A percentile compares a stretch with the other conserved stretches of the same genome.
phyloP scores from a whole-genome alignment of 208 protist species.

The Balamuthia mandrillaris region DNA sequence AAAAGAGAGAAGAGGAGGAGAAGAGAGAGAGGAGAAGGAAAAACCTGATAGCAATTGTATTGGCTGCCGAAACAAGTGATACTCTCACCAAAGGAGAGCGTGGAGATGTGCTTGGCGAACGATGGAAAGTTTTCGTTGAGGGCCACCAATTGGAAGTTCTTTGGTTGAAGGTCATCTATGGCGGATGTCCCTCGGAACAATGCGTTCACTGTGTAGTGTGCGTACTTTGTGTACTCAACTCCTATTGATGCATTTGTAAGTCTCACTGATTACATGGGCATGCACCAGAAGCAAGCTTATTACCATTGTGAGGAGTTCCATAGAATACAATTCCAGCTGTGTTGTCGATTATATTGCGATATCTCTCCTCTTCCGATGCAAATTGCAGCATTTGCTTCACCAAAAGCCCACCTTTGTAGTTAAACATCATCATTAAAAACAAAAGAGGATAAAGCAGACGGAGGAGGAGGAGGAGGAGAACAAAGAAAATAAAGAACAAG shows the following conservation, averaged over 20 bases:
- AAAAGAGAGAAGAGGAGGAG: neutral
- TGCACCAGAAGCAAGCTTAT: no score
- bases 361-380: neutral
- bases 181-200: neutral
- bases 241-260: no score
- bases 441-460: no score
- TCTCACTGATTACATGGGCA: no score
- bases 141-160: neutral
- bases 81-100: conserved; percentile 1
- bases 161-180: neutral
- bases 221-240: no score
- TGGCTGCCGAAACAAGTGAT: neutral
- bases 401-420: no score
- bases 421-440: no score
- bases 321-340: neutral
- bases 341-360: neutral
- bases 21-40: neutral
- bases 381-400: neutral
- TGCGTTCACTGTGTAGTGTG: no score
- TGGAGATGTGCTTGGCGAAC: neutral
- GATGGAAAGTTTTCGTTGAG: neutral
- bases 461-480: no score
- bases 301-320: no score
- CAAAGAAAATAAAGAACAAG: no score
- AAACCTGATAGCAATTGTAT: neutral